These are phyloP conservation scores for Saccharomyces eubayanus DNA, from an alignment of 805 yeast genomes.

Conservation along the genomic window DNA sequence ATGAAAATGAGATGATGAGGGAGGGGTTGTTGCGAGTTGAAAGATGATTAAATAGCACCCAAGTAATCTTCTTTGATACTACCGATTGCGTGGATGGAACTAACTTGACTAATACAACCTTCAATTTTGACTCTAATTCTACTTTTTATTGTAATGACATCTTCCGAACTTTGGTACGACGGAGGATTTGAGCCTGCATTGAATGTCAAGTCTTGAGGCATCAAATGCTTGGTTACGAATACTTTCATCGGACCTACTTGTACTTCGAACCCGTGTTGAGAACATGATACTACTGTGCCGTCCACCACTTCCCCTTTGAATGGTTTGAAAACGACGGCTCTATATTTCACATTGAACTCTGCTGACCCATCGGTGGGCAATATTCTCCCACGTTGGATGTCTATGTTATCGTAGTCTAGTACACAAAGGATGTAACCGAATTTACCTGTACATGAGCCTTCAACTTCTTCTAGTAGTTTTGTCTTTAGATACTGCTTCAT, in stretches of 20 bases:
- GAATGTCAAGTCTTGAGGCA: conserved; percentile 87
- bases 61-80: conserved; percentile 95
- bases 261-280: conserved; percentile 92
- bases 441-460: conserved; percentile 98
- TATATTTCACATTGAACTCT: conserved; percentile 88
- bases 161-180: conserved; percentile 93
- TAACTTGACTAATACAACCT: conserved; percentile 95
- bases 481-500: conserved; percentile 90
- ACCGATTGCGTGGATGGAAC: conserved; percentile 95
- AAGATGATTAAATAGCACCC: conserved; percentile 49
- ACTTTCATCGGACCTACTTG: conserved; percentile 96
- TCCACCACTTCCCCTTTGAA: conserved; percentile 98
- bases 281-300: conserved; percentile 89
- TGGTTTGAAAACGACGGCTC: conserved; percentile 97
- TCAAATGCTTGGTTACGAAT: conserved; percentile 87
- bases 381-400: conserved; percentile 89
- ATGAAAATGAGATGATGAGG: neutral
- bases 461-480: conserved; percentile 88
- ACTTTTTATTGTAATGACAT: conserved; percentile 88
- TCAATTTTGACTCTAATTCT: conserved; percentile 90
- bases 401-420: conserved; percentile 86
- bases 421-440: conserved; percentile 97
- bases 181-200: conserved; percentile 97
- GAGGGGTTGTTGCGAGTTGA: neutral
- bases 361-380: conserved; percentile 91